phyloP scores from a whole-genome alignment of 768 basidiomycete species.

The Auriscalpium orientale region DNA sequence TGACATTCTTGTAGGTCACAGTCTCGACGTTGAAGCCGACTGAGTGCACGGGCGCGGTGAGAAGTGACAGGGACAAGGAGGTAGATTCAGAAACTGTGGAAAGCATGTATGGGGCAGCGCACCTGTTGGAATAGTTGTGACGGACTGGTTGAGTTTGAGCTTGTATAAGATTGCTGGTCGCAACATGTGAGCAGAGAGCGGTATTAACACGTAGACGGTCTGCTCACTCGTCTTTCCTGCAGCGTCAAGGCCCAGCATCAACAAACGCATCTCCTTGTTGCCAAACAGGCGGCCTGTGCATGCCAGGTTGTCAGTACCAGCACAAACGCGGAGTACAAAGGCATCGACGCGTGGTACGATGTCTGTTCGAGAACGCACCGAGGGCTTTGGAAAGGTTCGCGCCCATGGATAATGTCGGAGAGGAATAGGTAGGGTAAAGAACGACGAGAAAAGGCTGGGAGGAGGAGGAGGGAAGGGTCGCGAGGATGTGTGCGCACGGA shows the following conservation, averaged over 20 bases:
- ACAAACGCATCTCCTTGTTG: constrained; percentile 96
- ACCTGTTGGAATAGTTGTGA: constrained; percentile 98
- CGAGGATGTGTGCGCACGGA: too few species aligned
- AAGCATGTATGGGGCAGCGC: constrained; percentile 11
- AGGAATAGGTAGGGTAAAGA: constrained; percentile 47
- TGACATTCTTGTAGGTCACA: constrained; percentile 97
- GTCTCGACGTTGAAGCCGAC: constrained; percentile 99
- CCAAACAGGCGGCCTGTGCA: constrained; percentile 85
- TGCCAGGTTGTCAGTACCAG: constrained; percentile 2
- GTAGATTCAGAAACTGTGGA: background rate
- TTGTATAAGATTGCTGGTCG: constrained; percentile 91
- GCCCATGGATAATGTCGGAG: constrained; percentile 49
- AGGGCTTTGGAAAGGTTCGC: constrained; percentile 82
- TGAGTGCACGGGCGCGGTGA: too few species aligned
- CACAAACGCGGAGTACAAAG: background rate
- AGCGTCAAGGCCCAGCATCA: constrained; percentile 96
- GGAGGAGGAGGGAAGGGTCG: too few species aligned
- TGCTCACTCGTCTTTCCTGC: constrained; percentile 96
- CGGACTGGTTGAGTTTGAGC: constrained; percentile 96
- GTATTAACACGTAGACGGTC: background rate
- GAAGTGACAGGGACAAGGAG: background rate
- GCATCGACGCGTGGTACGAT: constrained; percentile 1
- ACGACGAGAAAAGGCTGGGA: constrained; percentile 35
- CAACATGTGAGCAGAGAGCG: constrained; percentile 4
- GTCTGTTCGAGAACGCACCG: constrained; percentile 34